phyloP scores from a whole-genome alignment of 257 asterid genomes.

The Fraxinus americana region DNA sequence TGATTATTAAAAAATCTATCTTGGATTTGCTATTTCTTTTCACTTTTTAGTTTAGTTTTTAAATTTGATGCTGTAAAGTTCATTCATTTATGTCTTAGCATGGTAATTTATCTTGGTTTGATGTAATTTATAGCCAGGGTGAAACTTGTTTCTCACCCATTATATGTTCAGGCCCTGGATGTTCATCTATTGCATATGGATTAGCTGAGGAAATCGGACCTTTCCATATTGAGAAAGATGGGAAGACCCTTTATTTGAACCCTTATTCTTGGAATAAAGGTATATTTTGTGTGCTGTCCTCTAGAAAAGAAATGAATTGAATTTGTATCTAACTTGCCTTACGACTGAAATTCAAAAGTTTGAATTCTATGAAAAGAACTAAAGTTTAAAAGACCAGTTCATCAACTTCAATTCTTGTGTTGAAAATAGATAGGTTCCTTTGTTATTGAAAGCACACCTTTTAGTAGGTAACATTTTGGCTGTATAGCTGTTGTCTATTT shows the following conservation, averaged over 20 bases:
- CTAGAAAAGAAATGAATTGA: constrained; percentile 6
- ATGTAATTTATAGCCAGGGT: not conserved
- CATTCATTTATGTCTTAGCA: not conserved
- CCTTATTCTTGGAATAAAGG: constrained; percentile 95
- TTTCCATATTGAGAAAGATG: constrained; percentile 90
- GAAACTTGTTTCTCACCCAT: constrained; percentile 22
- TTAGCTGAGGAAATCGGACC: constrained; percentile 97
- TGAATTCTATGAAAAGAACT: not conserved
- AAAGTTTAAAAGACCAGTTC: not conserved
- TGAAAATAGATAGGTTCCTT: not conserved
- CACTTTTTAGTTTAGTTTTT: not conserved
- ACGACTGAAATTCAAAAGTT: not conserved
- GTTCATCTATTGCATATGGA: constrained; percentile 92
- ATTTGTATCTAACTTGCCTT: constrained; percentile 10
- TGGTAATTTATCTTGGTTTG: constrained; percentile 3
- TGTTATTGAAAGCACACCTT: constrained; percentile 5
- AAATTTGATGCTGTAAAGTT: not conserved
- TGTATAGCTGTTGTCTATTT: not conserved
- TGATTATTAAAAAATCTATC: not conserved
- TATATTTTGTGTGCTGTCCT: constrained; percentile 24
- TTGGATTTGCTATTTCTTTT: not conserved
- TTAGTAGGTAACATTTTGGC: not conserved
- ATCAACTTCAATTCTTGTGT: not conserved
- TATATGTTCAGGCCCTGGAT: constrained; percentile 80
- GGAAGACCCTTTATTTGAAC: constrained; percentile 80